These are phyloP conservation scores for Cairneyella variabilis DNA, from an alignment of 495 filamentous ascomycete species.

Conservation along the genomic window DNA sequence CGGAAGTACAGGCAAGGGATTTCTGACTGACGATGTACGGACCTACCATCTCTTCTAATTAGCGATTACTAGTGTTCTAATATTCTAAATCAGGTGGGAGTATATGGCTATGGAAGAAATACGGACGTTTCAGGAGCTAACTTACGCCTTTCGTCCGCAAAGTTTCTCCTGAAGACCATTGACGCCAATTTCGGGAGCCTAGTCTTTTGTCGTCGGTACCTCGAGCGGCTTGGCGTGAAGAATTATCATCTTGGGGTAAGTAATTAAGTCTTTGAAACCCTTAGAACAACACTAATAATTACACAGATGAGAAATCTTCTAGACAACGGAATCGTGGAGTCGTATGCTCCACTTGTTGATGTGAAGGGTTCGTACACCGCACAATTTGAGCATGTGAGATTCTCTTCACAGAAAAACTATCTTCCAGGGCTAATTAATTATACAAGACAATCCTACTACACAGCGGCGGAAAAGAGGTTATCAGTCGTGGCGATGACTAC, in stretches of 20 bases:
- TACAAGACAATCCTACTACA: slow-evolving; percentile 77
- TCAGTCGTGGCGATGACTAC: slow-evolving; percentile 88
- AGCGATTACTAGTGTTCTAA: not conserved
- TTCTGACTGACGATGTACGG: slow-evolving; percentile 67
- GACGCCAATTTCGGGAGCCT: slow-evolving; percentile 88
- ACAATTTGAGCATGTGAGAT: slow-evolving; percentile 87
- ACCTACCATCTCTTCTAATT: not conserved
- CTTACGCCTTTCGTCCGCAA: slow-evolving; percentile 69
- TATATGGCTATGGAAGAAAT: slow-evolving; percentile 69
- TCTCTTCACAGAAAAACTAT: slow-evolving; percentile 6
- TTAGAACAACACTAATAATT: too few species aligned
- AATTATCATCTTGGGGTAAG: slow-evolving; percentile 82
- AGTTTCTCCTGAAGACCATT: slow-evolving; percentile 79
- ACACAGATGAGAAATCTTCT: slow-evolving; percentile 74
- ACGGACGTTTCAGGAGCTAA: slow-evolving; percentile 60
- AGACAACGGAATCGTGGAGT: slow-evolving; percentile 77
- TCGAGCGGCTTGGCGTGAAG: slow-evolving; percentile 80
- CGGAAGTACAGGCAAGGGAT: slow-evolving; percentile 83
- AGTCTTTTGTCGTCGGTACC: slow-evolving; percentile 78
- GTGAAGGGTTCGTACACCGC: slow-evolving; percentile 95
- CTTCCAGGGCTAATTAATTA: not conserved
- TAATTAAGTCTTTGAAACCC: too few species aligned
- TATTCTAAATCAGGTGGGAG: slow-evolving; percentile 48
- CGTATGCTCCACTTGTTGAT: slow-evolving; percentile 84
- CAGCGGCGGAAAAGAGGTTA: slow-evolving; percentile 85